Evolutionary conservation across 129 eudicot genomes (phyloP).

Genomic region (Saussurea involucrata): DNA sequence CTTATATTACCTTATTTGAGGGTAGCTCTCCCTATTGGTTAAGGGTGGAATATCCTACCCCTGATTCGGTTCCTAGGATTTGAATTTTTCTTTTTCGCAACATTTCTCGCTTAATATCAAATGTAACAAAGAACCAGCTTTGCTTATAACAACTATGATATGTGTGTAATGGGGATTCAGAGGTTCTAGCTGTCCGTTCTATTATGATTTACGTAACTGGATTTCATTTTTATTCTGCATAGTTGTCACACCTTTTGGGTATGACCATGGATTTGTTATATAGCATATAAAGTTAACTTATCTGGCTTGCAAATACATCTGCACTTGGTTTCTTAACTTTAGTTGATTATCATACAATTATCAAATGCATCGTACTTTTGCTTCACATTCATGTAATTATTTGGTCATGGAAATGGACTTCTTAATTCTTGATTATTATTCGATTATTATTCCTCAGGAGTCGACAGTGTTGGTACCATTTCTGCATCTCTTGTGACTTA

Average conservation of each 20-base stretch:
- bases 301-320: background rate
- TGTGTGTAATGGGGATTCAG: background rate
- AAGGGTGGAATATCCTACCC: background rate
- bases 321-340: conserved; percentile 4
- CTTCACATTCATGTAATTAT: background rate
- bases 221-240: background rate
- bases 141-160: background rate
- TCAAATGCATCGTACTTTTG: background rate
- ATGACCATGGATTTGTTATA: background rate
- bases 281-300: background rate
- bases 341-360: background rate
- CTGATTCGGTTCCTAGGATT: too few species aligned
- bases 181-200: background rate
- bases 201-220: background rate
- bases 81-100: too few species aligned
- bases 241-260: background rate
- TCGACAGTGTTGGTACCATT: conserved; percentile 88
- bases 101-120: background rate
- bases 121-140: background rate
- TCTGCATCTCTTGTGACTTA: conserved; percentile 88
- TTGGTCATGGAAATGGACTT: background rate
- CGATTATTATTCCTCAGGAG: conserved; percentile 49
- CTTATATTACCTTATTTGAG: background rate
- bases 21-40: background rate
- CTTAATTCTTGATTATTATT: conserved; percentile 3